These are phyloP conservation scores for Trichomonas vaginalis DNA, from an alignment of 208 protist species.

Conservation along the genomic window DNA sequence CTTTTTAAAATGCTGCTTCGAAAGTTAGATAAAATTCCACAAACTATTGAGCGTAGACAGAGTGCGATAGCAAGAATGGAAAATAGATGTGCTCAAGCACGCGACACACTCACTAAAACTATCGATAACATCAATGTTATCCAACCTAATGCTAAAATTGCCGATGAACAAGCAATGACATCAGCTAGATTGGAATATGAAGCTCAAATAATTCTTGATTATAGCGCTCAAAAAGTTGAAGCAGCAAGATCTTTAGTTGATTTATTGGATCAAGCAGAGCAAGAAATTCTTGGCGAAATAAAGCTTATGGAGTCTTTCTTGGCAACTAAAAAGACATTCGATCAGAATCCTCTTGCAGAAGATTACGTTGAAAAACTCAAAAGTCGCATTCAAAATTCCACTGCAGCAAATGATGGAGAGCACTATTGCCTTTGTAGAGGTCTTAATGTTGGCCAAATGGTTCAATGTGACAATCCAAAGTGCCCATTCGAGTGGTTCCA, in stretches of 20 bases:
- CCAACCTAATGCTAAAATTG: background rate
- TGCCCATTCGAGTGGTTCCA: slow-evolving; percentile 13
- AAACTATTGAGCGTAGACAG: background rate
- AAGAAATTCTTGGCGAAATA: background rate
- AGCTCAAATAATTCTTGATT: background rate
- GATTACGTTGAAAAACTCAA: background rate
- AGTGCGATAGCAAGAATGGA: background rate
- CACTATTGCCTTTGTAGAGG: background rate
- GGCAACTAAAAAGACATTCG: background rate
- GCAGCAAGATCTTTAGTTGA: background rate
- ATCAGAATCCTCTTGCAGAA: background rate
- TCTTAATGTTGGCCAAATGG: background rate
- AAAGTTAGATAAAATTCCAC: background rate
- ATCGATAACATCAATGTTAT: background rate
- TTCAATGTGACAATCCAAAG: background rate
- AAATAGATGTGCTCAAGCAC: background rate
- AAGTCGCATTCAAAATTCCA: background rate
- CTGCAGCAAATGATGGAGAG: background rate
- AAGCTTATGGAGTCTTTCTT: background rate
- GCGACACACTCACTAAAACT: background rate
- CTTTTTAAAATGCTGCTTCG: background rate
- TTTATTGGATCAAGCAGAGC: background rate
- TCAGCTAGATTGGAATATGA: background rate
- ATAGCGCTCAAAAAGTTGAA: background rate
- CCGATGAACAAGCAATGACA: background rate